A percentile compares a stretch with the other conserved stretches of the same genome.
phyloP scores from a whole-genome alignment of 73 alveolate species.

The Halteria grandinella region DNA sequence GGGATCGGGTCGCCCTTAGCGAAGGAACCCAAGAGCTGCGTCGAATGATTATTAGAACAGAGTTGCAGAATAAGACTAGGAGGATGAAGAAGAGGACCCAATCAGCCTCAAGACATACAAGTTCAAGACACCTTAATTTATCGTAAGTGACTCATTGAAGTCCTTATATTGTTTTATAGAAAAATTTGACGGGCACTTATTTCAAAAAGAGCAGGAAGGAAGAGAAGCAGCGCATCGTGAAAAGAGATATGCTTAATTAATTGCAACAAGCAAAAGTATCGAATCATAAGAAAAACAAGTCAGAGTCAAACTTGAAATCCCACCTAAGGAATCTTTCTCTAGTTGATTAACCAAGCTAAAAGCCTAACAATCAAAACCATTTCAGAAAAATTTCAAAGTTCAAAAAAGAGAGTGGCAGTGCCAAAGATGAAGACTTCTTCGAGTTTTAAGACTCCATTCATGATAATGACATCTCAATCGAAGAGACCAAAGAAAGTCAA shows the following conservation, averaged over 20 bases:
- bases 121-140: slow-evolving; percentile 60
- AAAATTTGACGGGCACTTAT: slow-evolving; percentile 55
- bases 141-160: too few relatives aligned
- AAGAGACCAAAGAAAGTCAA: too few relatives aligned
- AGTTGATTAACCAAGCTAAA: background rate
- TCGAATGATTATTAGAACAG: too few relatives aligned
- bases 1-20: too few relatives aligned
- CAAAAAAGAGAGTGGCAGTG: background rate
- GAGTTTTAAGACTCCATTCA: slow-evolving; percentile 24
- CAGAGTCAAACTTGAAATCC: slow-evolving; percentile 28
- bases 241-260: slow-evolving; percentile 46
- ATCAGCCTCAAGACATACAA: slow-evolving; percentile 45
- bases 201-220: slow-evolving; percentile 52
- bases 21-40: too few relatives aligned
- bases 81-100: slow-evolving; percentile 11
- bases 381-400: slow-evolving; percentile 2
- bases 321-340: slow-evolving; percentile 38
- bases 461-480: too few relatives aligned
- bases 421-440: slow-evolving; percentile 36
- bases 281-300: slow-evolving; percentile 48
- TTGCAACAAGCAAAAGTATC: slow-evolving; percentile 38
- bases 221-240: slow-evolving; percentile 35
- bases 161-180: slow-evolving; percentile 5
- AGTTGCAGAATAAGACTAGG: background rate
- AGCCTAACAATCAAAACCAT: too few relatives aligned